Evolutionary conservation across 768 basidiomycete species (phyloP).

Genomic region (Auricularia cornea): DNA sequence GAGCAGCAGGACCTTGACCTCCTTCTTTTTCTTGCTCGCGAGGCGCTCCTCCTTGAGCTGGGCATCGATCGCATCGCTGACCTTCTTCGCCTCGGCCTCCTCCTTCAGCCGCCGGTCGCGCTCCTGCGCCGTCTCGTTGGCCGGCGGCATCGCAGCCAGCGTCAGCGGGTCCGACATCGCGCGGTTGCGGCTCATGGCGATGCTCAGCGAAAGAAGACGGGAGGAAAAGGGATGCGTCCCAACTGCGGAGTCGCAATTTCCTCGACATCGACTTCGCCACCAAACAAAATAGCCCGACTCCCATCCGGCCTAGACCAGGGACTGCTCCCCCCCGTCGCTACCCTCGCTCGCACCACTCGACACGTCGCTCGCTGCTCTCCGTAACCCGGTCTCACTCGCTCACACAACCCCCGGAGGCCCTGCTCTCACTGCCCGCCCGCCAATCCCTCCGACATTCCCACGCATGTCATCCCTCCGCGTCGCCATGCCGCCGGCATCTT

Average conservation of each 20-base stretch:
- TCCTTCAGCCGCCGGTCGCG: conserved; percentile 55
- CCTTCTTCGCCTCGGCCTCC: conserved; percentile 63
- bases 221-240: background rate
- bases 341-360: too few species aligned
- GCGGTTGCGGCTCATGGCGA: conserved; percentile 37
- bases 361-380: too few species aligned
- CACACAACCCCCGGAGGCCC: too few species aligned
- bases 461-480: too few species aligned
- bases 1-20: conserved; percentile 69
- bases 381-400: too few species aligned
- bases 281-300: too few species aligned
- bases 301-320: too few species aligned
- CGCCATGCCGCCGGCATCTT: too few species aligned
- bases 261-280: too few species aligned
- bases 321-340: too few species aligned
- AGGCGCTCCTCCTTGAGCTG: conserved; percentile 60
- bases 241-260: background rate
- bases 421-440: too few species aligned
- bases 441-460: too few species aligned
- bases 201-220: conserved; percentile 16
- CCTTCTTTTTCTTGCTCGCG: conserved; percentile 48
- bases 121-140: conserved; percentile 60
- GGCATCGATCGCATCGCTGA: conserved; percentile 73
- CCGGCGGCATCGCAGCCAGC: conserved; percentile 58
- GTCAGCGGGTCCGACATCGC: conserved; percentile 68